Evolutionary conservation across 345 rosid genomes (phyloP).

Genomic region (Psidium guajava): DNA sequence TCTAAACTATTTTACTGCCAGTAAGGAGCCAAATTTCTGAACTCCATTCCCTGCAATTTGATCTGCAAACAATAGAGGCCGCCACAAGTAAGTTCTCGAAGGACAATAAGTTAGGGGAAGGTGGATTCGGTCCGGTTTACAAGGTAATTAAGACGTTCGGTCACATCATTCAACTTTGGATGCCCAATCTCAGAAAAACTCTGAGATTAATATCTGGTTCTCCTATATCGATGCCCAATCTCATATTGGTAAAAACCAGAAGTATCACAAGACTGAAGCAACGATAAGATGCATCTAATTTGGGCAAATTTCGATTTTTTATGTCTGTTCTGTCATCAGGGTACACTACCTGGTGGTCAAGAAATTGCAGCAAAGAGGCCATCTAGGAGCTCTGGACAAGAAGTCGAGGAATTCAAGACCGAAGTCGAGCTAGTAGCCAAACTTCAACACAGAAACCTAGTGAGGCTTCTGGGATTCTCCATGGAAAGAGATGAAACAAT

Average conservation of each 20-base stretch:
- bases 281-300: not conserved
- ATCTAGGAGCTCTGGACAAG: constrained; percentile 34
- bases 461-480: constrained; percentile 41
- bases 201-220: constrained; percentile 18
- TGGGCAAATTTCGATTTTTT: not conserved
- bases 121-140: not conserved
- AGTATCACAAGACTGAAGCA: not conserved
- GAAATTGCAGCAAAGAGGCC: constrained; percentile 43
- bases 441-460: constrained; percentile 48
- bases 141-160: not conserved
- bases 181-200: constrained; percentile 4
- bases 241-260: too few relatives aligned
- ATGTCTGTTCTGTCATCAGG: not conserved
- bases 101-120: constrained; percentile 17
- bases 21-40: not conserved
- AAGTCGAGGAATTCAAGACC: constrained; percentile 37
- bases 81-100: constrained; percentile 22
- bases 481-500: constrained; percentile 34
- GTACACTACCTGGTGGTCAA: constrained; percentile 6
- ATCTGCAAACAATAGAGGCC: not conserved
- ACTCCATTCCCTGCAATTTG: not conserved
- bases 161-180: not conserved
- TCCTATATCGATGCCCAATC: constrained; percentile 27
- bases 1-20: not conserved
- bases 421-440: constrained; percentile 31